Conservation (phyloP, 176 grass and related monocot genomes). For the Bonia amplexicaulis region DNA sequence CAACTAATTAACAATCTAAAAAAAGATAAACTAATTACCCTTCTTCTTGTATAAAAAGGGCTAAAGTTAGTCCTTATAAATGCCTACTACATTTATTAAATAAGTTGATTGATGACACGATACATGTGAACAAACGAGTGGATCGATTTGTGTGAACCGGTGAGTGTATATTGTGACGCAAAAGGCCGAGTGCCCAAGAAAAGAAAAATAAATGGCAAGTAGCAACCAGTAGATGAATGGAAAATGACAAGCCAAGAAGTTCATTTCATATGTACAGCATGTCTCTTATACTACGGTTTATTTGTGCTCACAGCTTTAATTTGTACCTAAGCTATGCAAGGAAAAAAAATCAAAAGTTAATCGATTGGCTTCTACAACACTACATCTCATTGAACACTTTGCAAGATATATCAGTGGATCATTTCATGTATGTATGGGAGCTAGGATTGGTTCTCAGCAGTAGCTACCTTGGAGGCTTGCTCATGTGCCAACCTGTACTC, state of each 20-base stretch:
- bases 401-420: neutral
- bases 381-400: neutral
- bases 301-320: neutral
- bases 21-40: neutral
- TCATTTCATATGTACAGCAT: constrained; percentile 5
- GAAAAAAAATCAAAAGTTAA: neutral
- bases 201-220: neutral
- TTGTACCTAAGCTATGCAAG: neutral
- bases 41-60: neutral
- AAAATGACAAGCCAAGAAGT: constrained; percentile 18
- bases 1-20: neutral
- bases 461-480: constrained; percentile 42
- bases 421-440: neutral
- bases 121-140: neutral
- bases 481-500: constrained; percentile 63
- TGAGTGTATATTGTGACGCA: neutral
- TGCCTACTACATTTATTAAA: neutral
- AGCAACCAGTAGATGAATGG: neutral
- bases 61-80: neutral
- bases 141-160: neutral
- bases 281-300: neutral
- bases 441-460: neutral
- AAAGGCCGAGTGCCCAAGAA: neutral
- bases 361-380: neutral
- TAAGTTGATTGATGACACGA: neutral